These are phyloP conservation scores for Epichloe aotearoae DNA, from an alignment of 2,329 filamentous ascomycete genomes.

Conservation along the genomic window DNA sequence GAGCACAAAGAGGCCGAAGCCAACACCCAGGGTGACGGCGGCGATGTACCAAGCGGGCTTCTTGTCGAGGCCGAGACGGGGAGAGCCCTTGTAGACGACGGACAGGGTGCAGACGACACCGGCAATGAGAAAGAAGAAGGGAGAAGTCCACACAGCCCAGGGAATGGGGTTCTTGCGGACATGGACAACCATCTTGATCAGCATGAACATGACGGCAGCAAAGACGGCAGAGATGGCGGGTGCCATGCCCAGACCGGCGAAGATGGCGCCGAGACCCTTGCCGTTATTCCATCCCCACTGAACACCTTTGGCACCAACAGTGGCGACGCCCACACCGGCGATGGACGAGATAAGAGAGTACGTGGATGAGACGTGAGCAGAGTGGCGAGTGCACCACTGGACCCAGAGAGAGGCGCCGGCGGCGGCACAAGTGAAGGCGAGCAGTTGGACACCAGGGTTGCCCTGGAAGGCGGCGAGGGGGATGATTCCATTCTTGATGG, in stretches of 20 bases:
- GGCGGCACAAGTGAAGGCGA: constrained; percentile 50
- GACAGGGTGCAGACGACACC: constrained; percentile 62
- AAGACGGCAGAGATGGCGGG: constrained; percentile 53
- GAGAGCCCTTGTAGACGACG: constrained; percentile 71
- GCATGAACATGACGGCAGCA: constrained; percentile 52
- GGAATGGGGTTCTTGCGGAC: constrained; percentile 56
- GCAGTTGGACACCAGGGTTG: constrained; percentile 53
- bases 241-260: constrained; percentile 58
- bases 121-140: constrained; percentile 63
- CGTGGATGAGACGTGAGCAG: constrained; percentile 57
- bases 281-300: constrained; percentile 59
- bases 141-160: constrained; percentile 65
- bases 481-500: constrained; percentile 67
- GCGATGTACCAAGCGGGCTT: constrained; percentile 57
- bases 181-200: constrained; percentile 54
- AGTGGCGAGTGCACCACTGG: constrained; percentile 64
- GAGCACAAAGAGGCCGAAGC: constrained; percentile 44
- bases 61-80: constrained; percentile 49
- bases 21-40: constrained; percentile 51
- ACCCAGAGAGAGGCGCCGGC: constrained; percentile 57
- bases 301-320: constrained; percentile 44
- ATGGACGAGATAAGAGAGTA: constrained; percentile 56
- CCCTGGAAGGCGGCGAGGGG: constrained; percentile 38
- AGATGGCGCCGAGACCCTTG: constrained; percentile 58
- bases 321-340: constrained; percentile 53